These are phyloP conservation scores for Penicillium egyptiacum DNA, from an alignment of 495 filamentous ascomycete genomes.

Conservation along the genomic window DNA sequence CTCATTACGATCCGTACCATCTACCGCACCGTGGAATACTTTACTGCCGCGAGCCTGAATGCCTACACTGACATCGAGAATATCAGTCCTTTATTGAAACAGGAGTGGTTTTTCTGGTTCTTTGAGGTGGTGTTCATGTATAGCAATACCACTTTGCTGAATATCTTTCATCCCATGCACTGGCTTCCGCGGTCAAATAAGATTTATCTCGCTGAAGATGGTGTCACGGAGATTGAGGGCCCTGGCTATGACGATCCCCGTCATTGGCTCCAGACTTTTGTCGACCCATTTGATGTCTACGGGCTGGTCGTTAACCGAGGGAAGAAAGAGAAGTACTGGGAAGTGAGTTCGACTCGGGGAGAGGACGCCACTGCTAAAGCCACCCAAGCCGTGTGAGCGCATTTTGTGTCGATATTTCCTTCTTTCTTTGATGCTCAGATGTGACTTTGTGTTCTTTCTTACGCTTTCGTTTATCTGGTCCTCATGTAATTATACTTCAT, in stretches of 20 bases:
- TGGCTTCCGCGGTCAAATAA: constrained; percentile 63
- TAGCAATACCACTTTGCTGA: constrained; percentile 58
- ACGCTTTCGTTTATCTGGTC: background rate
- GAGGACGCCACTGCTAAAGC: background rate
- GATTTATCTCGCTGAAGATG: constrained; percentile 64
- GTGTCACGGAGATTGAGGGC: constrained; percentile 62
- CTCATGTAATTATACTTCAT: background rate
- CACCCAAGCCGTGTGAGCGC: background rate
- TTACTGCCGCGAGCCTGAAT: constrained; percentile 43
- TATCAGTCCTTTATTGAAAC: constrained; percentile 56
- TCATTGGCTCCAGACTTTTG: constrained; percentile 51
- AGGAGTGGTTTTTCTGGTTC: constrained; percentile 74
- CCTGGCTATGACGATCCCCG: constrained; percentile 62
- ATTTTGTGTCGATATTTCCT: background rate
- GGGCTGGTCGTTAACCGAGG: constrained; percentile 55
- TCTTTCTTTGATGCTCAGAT: background rate
- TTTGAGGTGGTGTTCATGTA: constrained; percentile 69
- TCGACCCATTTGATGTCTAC: constrained; percentile 69
- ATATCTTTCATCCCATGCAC: constrained; percentile 60
- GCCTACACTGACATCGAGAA: constrained; percentile 35
- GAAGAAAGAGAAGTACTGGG: constrained; percentile 57
- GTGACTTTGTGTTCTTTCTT: background rate
- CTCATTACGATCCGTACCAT: constrained; percentile 64
- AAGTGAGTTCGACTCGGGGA: constrained; percentile 24
- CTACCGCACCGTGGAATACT: constrained; percentile 67